Conservation (phyloP, 192 early-diverging fungal species). For the Coemansia sp. region DNA sequence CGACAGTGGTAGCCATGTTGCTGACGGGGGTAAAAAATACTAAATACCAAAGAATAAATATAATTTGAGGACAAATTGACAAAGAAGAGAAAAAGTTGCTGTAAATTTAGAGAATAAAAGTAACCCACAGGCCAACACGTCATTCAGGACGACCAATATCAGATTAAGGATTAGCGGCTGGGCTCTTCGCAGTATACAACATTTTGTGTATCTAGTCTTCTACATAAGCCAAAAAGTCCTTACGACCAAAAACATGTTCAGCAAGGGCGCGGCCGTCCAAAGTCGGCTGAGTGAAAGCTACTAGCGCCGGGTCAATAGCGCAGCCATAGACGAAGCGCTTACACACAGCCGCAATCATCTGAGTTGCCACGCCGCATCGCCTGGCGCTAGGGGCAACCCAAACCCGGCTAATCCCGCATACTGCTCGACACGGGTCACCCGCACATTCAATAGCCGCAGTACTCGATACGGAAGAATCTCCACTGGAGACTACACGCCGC, state of each 20-base stretch:
- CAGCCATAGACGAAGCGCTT: constrained; percentile 54
- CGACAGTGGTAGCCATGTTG: constrained; percentile 45
- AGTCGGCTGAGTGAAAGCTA: constrained; percentile 64
- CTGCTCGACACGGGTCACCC: constrained; percentile 13
- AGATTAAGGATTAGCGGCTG: constrained; percentile 2
- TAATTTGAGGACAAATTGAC: background rate
- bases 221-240: constrained; percentile 58
- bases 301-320: constrained; percentile 10
- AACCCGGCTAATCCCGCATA: constrained; percentile 60
- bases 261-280: constrained; percentile 52
- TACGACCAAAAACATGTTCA: constrained; percentile 45
- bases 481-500: constrained; percentile 12
- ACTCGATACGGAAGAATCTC: background rate
- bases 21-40: background rate
- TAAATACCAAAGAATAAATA: background rate
- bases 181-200: background rate
- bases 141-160: background rate
- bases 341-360: constrained; percentile 48
- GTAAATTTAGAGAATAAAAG: background rate
- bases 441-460: background rate
- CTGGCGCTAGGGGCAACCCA: constrained; percentile 58
- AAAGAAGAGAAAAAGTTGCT: constrained; percentile 6
- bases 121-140: background rate
- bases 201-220: constrained; percentile 22
- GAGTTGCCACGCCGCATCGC: constrained; percentile 44